Base-by-base conservation (phyloP, 768 basidiomycete genomes). In the Termitomyces sp. region DNA sequence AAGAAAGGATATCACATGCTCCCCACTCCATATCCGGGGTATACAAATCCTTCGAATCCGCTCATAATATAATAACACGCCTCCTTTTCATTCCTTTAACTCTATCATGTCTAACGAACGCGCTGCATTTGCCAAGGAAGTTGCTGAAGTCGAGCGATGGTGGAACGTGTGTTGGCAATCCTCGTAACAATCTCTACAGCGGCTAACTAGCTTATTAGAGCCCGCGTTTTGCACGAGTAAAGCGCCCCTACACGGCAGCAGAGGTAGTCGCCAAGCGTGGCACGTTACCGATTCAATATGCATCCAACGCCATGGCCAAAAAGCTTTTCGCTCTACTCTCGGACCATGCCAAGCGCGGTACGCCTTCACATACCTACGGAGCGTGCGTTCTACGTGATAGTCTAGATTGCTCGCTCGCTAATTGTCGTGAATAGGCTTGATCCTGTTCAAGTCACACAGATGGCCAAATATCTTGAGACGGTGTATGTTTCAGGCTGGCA, bases 401-500 rank as follows among this genome's bases (percentile, higher is more conserved):
- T 37, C 44, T 31, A 37, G 34, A 41, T 41, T 10, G 28, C 16
- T 37, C 36, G 18, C 26, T 36, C 3, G 26, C 15, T 28, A 36
- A 54, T 26, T 26, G 22, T 44, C 5, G 12, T n/a, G 9, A 50
- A 5, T 64, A 98, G 96, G 22, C 87, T 99, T 62, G 97, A 99
- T 71, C 92, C 95, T 0, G 94, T 99, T 6, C 97, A 99, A 73
- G 83, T 98, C 50, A 98, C 95, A 0, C 97, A 99, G 74, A 99
- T 99, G 97, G 95, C 96, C 26, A 92, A 91, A 70, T 92, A 98
- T 72, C 88, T 98, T 64, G 97, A 98, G 75, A 98, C 96, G 3
- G 91, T 99, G 65, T 99, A 99, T 69, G 92, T 99, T 56, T 99
- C 97, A 8, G 97, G 97, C 4, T 93, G 90, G 91, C 91, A 92